Conservation (phyloP, 192 early-diverging fungal genomes). For the Physocladia obscura region DNA sequence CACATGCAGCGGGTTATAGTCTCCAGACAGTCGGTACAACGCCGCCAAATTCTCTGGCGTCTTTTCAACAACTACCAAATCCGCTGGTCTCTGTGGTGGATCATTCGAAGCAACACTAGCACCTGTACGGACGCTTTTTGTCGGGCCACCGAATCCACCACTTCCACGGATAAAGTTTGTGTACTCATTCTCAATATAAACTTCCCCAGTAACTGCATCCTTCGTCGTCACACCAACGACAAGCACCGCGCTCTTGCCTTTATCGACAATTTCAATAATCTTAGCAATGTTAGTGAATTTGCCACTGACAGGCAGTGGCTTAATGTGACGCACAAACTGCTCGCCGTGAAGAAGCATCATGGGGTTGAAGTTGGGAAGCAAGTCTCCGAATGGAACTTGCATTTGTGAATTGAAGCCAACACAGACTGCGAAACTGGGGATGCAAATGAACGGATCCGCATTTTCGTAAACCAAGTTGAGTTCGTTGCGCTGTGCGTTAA, state of each 20-base stretch:
- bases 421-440: conserved; percentile 93
- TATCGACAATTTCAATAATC: conserved; percentile 94
- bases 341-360: conserved; percentile 99
- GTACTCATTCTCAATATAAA: conserved; percentile 82
- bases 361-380: conserved; percentile 77
- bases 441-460: conserved; percentile 72
- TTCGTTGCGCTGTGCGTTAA: conserved; percentile 86
- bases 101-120: conserved; percentile 76
- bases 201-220: conserved; percentile 69
- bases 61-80: conserved; percentile 80
- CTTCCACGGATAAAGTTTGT: conserved; percentile 92
- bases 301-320: conserved; percentile 82
- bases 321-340: conserved; percentile 88
- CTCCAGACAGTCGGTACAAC: conserved; percentile 92
- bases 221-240: conserved; percentile 78
- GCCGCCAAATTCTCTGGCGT: conserved; percentile 90
- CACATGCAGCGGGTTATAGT: conserved; percentile 97
- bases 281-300: conserved; percentile 72
- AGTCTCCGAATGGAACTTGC: conserved; percentile 68
- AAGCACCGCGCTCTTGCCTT: conserved; percentile 88
- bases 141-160: conserved; percentile 79
- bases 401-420: conserved; percentile 71
- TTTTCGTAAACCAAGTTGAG: conserved; percentile 92
- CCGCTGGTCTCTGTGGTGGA: conserved; percentile 81
- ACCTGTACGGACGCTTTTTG: conserved; percentile 66